Evolutionary conservation across 2,329 filamentous ascomycete genomes (phyloP), one percentile per base, ranked within the genome.

Genomic region (Teratosphaeria gauchensis): DNA sequence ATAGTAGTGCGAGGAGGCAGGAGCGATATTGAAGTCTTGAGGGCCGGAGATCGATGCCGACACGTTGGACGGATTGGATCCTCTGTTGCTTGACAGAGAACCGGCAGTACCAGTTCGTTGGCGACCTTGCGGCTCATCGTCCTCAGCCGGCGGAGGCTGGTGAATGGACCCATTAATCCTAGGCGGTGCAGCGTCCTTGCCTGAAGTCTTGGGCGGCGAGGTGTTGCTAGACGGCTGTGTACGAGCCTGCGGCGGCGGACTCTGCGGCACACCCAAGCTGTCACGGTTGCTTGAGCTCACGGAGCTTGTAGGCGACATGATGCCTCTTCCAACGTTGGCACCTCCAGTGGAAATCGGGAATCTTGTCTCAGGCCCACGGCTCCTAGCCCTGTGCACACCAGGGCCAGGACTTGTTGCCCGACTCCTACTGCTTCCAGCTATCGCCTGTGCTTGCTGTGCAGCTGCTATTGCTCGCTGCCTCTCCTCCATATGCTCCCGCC

Each of bases 401-500:
- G 77, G 65, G 66, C 73, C 63, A 9, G 71, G 71, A 32, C 79
- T 30, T 84, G 85, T 4, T 82, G 85, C 62, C 19, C 69, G 62
- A 51, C 60, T 67, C 48, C 65, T 61, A 38, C 57, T 62, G 55
- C 67, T 64, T 35, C 64, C 63, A 8, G 65, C 56, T 33, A 51
- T 52, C 7, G 62, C 60, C 48, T 69, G 64, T 14, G 63, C 61
- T 51, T 69, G 66, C n/a, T 66, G 65, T 24, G 70, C 70, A 14
- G 79, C 84, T 35, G 81, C 83, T 58, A 94, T 84, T 62, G 90
- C 90, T 62, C 90, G 86, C 72, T 90, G 89, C 56, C 94, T 86
- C 72, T 96, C 94, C 75, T 97, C 92, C 85, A 96, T 92, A 65
- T 95, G 86, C 52, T 90, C 90, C 69, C 91, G 90, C 61, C 94